Evolutionary conservation across 225 moss, liverwort and hornwort genomes (phyloP).

Genomic region (Neckera pumila): DNA sequence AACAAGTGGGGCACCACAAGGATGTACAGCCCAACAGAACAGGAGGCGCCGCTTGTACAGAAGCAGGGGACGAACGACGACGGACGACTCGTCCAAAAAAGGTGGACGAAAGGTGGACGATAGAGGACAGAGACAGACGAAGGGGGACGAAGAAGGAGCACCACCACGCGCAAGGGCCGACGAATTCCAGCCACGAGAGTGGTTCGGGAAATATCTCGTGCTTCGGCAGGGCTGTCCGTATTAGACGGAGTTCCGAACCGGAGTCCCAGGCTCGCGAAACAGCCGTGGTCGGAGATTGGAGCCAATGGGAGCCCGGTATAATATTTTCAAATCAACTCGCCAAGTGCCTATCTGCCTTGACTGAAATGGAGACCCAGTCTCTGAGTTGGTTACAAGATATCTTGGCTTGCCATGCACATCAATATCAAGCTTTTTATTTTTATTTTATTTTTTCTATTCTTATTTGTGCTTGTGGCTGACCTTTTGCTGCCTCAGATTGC

Average conservation of each 20-base stretch:
- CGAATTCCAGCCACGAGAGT: constrained; percentile 20
- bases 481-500: not conserved
- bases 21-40: not conserved
- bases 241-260: not conserved
- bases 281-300: not conserved
- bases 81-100: not conserved
- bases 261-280: not conserved
- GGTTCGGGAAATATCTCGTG: constrained; percentile 23
- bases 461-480: not conserved
- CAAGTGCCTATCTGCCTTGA: not conserved
- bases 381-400: not conserved
- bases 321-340: not conserved
- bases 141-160: not conserved
- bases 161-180: not conserved
- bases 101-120: not conserved
- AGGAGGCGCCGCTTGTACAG: not conserved
- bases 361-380: not conserved
- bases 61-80: not conserved
- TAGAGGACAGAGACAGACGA: not conserved
- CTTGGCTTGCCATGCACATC: not conserved
- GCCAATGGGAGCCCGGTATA: constrained; percentile 17
- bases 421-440: not conserved
- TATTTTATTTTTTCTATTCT: not conserved
- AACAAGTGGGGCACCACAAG: not conserved
- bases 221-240: not conserved